Conservation (phyloP, 2,329 filamentous ascomycete genomes). For the Xylaria arbuscula region DNA sequence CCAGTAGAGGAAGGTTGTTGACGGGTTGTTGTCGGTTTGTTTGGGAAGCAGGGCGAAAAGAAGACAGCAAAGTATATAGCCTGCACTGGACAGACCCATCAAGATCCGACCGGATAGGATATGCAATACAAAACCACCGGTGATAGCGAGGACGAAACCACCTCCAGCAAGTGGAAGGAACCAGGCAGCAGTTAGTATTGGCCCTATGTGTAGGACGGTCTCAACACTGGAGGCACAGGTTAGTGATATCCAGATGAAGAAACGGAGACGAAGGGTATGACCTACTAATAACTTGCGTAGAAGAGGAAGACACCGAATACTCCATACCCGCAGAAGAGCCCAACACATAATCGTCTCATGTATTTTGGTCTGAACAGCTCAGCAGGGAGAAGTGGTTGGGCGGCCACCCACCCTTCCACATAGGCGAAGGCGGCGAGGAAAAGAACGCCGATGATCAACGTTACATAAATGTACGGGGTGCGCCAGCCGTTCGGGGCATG, state of each 20-base stretch:
- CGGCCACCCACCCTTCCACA: slow-evolving; percentile 76
- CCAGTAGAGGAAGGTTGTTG: slow-evolving; percentile 69
- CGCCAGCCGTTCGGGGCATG: slow-evolving; percentile 76
- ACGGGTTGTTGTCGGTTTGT: slow-evolving; percentile 56
- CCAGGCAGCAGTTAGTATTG: slow-evolving; percentile 75
- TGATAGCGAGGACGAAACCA: slow-evolving; percentile 71
- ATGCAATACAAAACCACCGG: slow-evolving; percentile 75
- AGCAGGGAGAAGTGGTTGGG: slow-evolving; percentile 74
- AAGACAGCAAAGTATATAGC: slow-evolving; percentile 67
- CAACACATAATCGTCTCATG: slow-evolving; percentile 71
- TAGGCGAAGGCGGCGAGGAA: slow-evolving; percentile 72
- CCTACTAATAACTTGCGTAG: slow-evolving; percentile 66
- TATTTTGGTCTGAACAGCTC: slow-evolving; percentile 76
- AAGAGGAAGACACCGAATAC: slow-evolving; percentile 75
- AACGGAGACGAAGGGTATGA: slow-evolving; percentile 12
- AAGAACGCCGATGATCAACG: slow-evolving; percentile 71
- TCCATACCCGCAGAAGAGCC: slow-evolving; percentile 75
- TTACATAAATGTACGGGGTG: slow-evolving; percentile 77
- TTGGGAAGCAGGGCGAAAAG: slow-evolving; percentile 73
- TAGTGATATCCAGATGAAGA: slow-evolving; percentile 4
- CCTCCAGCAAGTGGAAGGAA: slow-evolving; percentile 75
- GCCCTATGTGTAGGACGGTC: slow-evolving; percentile 66
- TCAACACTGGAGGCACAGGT: slow-evolving; percentile 60
- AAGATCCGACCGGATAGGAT: slow-evolving; percentile 71
- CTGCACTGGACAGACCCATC: slow-evolving; percentile 69